Percentiles rank a stretch among this genome's conserved stretches.
phyloP scores from a whole-genome alignment of 2,329 filamentous ascomycete species.

The Exophiala calicioides region DNA sequence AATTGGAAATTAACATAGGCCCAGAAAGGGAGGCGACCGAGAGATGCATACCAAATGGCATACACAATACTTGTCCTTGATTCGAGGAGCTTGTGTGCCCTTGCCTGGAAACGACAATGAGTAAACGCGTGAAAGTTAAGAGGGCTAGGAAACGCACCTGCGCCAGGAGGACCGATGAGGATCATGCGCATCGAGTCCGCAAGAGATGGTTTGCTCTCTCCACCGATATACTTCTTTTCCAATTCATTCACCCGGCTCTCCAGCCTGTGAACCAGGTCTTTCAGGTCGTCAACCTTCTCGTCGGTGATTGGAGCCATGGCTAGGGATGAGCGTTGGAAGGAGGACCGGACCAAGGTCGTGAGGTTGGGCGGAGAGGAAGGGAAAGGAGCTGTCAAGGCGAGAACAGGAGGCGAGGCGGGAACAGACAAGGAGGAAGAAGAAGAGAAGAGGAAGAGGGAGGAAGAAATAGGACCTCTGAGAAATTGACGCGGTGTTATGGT shows the following conservation, averaged over 20 bases:
- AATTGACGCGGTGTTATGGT: conserved; percentile 1
- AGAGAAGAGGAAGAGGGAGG: conserved; percentile 27
- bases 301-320: conserved; percentile 88
- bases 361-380: no score
- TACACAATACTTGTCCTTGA: conserved; percentile 97
- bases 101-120: conserved; percentile 66
- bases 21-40: neutral
- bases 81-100: conserved; percentile 95
- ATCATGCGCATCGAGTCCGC: conserved; percentile 85
- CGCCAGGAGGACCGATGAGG: conserved; percentile 93
- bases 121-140: conserved; percentile 8
- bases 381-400: no score
- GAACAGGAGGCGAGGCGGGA: no score
- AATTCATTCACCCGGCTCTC: conserved; percentile 84
- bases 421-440: no score
- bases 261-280: conserved; percentile 78
- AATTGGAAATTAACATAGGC: conserved; percentile 7
- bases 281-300: conserved; percentile 75
- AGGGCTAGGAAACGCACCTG: conserved; percentile 65
- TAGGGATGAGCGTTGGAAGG: conserved; percentile 29
- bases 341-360: conserved; percentile 34
- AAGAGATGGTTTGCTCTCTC: conserved; percentile 54
- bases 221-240: conserved; percentile 65
- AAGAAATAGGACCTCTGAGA: no score
- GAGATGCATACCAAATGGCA: conserved; percentile 79